Percentiles rank a stretch among this genome's conserved stretches.
phyloP scores from a whole-genome alignment of 2,329 filamentous ascomycete species.

The Periglandula ipomoeae region DNA sequence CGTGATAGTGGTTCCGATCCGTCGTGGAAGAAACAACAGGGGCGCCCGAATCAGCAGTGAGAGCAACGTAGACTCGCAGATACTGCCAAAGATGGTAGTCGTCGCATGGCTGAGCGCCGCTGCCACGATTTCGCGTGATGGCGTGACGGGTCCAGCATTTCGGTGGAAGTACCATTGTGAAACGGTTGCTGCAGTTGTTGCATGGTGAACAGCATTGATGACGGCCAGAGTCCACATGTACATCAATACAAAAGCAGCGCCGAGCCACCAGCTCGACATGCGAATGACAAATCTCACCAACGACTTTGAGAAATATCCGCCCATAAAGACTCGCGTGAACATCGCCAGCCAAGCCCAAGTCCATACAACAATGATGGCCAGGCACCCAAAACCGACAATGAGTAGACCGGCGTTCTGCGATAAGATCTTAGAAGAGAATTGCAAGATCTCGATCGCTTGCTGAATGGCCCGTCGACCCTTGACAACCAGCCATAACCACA shows the following conservation, averaged over 20 bases:
- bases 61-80: constrained; percentile 79
- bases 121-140: constrained; percentile 70
- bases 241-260: constrained; percentile 82
- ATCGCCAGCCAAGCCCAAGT: constrained; percentile 96
- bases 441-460: constrained; percentile 78
- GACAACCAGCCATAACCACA: constrained; percentile 79
- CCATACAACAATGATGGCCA: constrained; percentile 71
- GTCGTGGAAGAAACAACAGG: constrained; percentile 70
- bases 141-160: constrained; percentile 66
- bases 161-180: constrained; percentile 99
- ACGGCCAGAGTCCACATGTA: constrained; percentile 93
- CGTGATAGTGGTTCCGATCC: constrained; percentile 55
- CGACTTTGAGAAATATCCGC: constrained; percentile 66
- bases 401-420: constrained; percentile 77
- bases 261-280: constrained; percentile 88
- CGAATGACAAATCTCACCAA: constrained; percentile 68
- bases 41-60: constrained; percentile 75
- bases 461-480: constrained; percentile 72
- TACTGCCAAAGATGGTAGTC: constrained; percentile 83
- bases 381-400: constrained; percentile 69
- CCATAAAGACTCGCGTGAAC: constrained; percentile 92
- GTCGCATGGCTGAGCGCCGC: constrained; percentile 75
- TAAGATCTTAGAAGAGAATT: constrained; percentile 84
- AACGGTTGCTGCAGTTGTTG: constrained; percentile 87
- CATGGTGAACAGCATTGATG: constrained; percentile 78